These are phyloP conservation scores for Wallacemonas sp. DNA, from an alignment of 208 protist species.

Conservation along the genomic window DNA sequence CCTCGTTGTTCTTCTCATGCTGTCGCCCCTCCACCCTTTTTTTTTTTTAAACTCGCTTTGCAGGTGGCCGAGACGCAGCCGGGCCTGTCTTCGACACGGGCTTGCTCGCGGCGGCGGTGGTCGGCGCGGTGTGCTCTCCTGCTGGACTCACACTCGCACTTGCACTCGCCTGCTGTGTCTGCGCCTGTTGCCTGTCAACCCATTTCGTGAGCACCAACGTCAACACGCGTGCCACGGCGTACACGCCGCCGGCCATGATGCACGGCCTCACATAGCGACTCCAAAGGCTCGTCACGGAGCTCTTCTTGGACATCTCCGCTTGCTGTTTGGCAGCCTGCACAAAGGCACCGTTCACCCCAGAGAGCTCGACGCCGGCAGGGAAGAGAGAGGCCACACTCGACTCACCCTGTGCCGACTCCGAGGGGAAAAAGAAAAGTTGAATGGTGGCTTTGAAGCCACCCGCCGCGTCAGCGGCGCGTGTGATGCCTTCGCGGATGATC, in stretches of 20 bases:
- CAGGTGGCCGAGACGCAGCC: neutral
- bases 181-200: constrained; percentile 5
- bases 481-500: neutral
- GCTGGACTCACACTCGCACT: too few species aligned
- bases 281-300: constrained; percentile 25
- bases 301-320: constrained; percentile 10
- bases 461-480: neutral
- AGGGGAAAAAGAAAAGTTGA: constrained; percentile 15
- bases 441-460: constrained; percentile 11
- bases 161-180: too few species aligned
- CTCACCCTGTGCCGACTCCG: neutral
- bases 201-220: neutral
- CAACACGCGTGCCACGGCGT: constrained; percentile 24
- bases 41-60: constrained; percentile 7
- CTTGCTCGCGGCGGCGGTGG: too few species aligned
- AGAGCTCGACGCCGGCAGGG: constrained; percentile 38
- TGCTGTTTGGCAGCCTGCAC: constrained; percentile 15
- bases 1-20: neutral
- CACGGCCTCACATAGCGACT: constrained; percentile 47
- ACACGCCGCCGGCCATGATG: constrained; percentile 34
- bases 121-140: too few species aligned
- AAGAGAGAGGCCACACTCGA: neutral
- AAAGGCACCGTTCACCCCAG: constrained; percentile 26
- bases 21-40: too few species aligned
- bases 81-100: too few species aligned